Evolutionary conservation across 2,329 filamentous ascomycete genomes (phyloP).

Genomic region (Neocatenulostroma microsporum): DNA sequence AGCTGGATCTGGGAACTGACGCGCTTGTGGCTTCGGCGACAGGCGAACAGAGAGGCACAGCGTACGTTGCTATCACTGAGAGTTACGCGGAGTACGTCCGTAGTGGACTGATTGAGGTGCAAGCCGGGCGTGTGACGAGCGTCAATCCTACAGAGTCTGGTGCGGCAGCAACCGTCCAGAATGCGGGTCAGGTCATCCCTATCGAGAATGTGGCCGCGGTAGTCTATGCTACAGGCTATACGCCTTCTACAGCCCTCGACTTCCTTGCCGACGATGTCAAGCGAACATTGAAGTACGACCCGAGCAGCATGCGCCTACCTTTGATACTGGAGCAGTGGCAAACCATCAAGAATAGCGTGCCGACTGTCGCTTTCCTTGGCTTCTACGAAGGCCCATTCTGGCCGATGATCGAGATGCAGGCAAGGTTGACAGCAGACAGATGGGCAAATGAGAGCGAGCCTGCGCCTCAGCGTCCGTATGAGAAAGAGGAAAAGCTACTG

Average conservation of each 20-base stretch:
- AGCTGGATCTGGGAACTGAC: slow-evolving; percentile 28
- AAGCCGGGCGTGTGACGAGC: slow-evolving; percentile 30
- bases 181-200: slow-evolving; percentile 1
- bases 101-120: slow-evolving; percentile 43
- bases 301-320: slow-evolving; percentile 49
- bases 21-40: slow-evolving; percentile 17
- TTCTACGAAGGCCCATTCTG: slow-evolving; percentile 81
- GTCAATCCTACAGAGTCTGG: slow-evolving; percentile 12
- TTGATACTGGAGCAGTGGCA: slow-evolving; percentile 54
- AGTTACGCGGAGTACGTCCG: slow-evolving; percentile 68
- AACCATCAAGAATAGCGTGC: slow-evolving; percentile 43
- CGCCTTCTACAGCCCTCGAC: slow-evolving; percentile 54
- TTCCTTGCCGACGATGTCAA: slow-evolving; percentile 55
- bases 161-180: slow-evolving; percentile 9
- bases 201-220: slow-evolving; percentile 57
- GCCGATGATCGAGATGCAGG: slow-evolving; percentile 83
- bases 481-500: slow-evolving; percentile 42
- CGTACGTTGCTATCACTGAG: slow-evolving; percentile 62
- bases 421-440: slow-evolving; percentile 55
- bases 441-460: slow-evolving; percentile 45
- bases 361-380: slow-evolving; percentile 67
- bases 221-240: slow-evolving; percentile 69
- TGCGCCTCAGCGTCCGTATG: slow-evolving; percentile 13
- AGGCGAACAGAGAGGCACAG: slow-evolving; percentile 27
- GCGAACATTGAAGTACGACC: slow-evolving; percentile 49